Conservation (phyloP, 805 yeast species). For the Teunomyces funiuensis region DNA sequence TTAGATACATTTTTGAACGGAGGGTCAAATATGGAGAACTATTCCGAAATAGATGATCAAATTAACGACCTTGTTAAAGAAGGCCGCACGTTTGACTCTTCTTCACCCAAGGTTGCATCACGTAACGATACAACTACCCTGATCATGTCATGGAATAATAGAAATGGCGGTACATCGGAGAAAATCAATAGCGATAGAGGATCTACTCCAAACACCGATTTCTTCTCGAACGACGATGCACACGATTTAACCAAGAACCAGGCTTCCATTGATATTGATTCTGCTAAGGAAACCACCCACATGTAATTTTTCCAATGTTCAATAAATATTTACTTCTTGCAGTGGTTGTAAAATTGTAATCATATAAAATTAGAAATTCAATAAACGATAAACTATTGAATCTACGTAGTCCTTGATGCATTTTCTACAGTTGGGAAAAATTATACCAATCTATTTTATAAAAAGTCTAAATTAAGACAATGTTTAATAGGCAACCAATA, state of each 20-base stretch:
- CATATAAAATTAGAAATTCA: background rate
- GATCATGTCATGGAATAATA: constrained; percentile 26
- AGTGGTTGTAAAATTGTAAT: background rate
- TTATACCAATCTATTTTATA: too few relatives aligned
- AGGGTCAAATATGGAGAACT: constrained; percentile 11
- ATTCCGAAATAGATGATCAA: constrained; percentile 21
- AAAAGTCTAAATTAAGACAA: too few relatives aligned
- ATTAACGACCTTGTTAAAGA: constrained; percentile 18
- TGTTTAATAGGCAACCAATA: too few relatives aligned
- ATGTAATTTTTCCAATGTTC: background rate
- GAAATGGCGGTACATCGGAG: constrained; percentile 1
- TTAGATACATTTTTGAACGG: constrained; percentile 16
- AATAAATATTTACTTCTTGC: background rate
- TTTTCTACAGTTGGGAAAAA: too few relatives aligned
- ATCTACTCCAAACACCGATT: constrained; percentile 29
- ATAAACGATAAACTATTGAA: background rate
- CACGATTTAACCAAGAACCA: background rate
- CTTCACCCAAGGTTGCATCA: constrained; percentile 34
- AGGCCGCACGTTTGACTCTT: constrained; percentile 16
- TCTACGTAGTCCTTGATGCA: too few relatives aligned
- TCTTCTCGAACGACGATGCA: constrained; percentile 22
- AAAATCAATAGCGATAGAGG: constrained; percentile 13
- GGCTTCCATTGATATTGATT: background rate
- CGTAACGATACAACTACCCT: constrained; percentile 37
- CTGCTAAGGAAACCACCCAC: constrained; percentile 1